phyloP scores from a whole-genome alignment of 208 protist species.

The Leishmania tropica region DNA sequence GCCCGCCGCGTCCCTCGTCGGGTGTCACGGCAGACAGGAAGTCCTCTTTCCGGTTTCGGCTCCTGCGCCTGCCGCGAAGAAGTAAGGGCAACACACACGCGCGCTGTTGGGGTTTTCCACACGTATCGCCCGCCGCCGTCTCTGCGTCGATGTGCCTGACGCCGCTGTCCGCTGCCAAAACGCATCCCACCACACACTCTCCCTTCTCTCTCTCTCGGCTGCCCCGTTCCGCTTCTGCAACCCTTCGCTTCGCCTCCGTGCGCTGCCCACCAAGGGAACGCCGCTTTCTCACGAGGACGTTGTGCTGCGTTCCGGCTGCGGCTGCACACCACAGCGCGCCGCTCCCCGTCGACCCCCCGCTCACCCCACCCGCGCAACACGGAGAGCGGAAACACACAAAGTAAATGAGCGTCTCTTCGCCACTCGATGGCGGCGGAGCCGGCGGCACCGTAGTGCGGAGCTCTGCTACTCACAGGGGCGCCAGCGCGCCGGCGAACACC shows the following conservation, averaged over 20 bases:
- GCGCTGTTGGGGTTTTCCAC: neutral
- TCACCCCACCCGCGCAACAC: neutral
- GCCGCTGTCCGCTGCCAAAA: neutral
- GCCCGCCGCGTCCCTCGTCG: neutral
- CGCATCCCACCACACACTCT: neutral
- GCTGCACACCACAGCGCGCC: too few relatives aligned
- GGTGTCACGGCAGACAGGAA: neutral
- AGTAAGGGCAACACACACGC: neutral
- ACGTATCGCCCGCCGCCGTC: neutral
- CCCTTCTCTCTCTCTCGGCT: neutral
- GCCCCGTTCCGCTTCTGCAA: neutral
- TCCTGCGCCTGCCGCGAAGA: neutral
- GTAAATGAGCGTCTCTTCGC: neutral
- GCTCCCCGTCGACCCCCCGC: too few relatives aligned
- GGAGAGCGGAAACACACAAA: neutral
- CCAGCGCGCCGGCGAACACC: neutral
- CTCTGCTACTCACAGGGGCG: neutral
- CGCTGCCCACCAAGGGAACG: neutral
- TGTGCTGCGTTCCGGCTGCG: neutral
- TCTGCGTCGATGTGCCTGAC: neutral
- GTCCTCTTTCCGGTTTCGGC: neutral
- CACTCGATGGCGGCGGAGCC: neutral
- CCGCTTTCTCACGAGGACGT: neutral
- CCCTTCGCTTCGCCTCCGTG: neutral
- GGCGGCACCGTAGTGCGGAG: neutral